A percentile compares a stretch with the other conserved stretches of the same genome.
These are phyloP conservation scores for Sarocladiaceae sp. DNA, from an alignment of 2,329 filamentous ascomycete species.

Conservation along the genomic window DNA sequence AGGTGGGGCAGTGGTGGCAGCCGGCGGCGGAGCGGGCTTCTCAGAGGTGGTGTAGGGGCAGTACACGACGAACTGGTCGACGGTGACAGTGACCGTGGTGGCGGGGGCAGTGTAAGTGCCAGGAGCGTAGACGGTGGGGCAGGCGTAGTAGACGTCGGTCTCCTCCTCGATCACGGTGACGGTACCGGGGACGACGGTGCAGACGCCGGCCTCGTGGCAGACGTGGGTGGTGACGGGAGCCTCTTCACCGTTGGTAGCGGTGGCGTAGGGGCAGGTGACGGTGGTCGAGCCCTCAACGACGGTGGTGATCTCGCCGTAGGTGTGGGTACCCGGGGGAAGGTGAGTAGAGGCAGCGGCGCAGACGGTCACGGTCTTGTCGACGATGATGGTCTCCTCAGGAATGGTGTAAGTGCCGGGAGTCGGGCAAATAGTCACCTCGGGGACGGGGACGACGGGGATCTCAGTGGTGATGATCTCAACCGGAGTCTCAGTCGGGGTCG, in stretches of 20 bases:
- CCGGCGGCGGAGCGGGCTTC: slow-evolving; percentile 24
- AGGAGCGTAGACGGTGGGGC: slow-evolving; percentile 58
- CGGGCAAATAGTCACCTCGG: slow-evolving; percentile 49
- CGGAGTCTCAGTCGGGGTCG: slow-evolving; percentile 13
- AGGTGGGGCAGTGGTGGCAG: slow-evolving; percentile 17
- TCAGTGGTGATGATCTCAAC: slow-evolving; percentile 38
- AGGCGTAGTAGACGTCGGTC: slow-evolving; percentile 57
- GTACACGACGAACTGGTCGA: slow-evolving; percentile 63
- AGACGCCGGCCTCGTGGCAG: slow-evolving; percentile 70
- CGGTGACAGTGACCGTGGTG: slow-evolving; percentile 63
- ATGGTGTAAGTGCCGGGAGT: slow-evolving; percentile 72
- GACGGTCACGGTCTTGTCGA: slow-evolving; percentile 64
- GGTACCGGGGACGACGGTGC: slow-evolving; percentile 68
- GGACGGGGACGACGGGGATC: slow-evolving; percentile 47
- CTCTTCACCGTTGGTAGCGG: slow-evolving; percentile 51
- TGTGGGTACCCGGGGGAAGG: slow-evolving; percentile 61
- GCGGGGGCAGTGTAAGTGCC: slow-evolving; percentile 71
- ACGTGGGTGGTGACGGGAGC: slow-evolving; percentile 62
- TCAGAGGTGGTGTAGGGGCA: slow-evolving; percentile 60
- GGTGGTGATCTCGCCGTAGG: slow-evolving; percentile 69
- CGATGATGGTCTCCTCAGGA: slow-evolving; percentile 65
- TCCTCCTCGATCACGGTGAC: slow-evolving; percentile 49
- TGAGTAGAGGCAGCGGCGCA: slow-evolving; percentile 58
- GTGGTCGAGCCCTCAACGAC: slow-evolving; percentile 63
- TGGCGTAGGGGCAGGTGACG: slow-evolving; percentile 66